Evolutionary conservation across 2,329 filamentous ascomycete species (phyloP).

Genomic region (Xylaria sp.): DNA sequence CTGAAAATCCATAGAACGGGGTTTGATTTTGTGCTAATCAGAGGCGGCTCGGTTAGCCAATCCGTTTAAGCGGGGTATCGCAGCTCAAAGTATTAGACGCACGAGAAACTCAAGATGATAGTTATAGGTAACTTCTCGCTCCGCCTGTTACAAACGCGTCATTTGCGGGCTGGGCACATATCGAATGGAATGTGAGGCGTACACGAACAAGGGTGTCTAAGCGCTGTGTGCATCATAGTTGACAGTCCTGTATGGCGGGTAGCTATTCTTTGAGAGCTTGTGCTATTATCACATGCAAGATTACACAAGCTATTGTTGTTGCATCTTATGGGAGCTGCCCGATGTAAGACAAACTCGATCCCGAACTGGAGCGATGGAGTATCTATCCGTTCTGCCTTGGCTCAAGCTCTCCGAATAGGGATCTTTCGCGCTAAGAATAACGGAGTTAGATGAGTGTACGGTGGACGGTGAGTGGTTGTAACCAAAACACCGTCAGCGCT

Average conservation of each 20-base stretch:
- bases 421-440: background rate
- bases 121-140: too few species aligned
- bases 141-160: background rate
- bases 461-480: background rate
- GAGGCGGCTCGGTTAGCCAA: constrained; percentile 5
- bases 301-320: background rate
- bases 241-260: background rate
- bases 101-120: background rate
- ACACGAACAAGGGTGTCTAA: background rate
- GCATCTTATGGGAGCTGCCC: background rate
- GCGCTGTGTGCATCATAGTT: background rate
- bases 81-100: background rate
- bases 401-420: background rate
- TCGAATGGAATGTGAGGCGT: background rate
- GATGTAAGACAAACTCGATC: constrained; percentile 8
- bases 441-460: background rate
- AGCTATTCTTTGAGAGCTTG: background rate
- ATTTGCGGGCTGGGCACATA: background rate
- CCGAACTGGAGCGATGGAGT: too few species aligned
- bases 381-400: background rate
- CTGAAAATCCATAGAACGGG: background rate
- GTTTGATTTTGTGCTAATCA: background rate
- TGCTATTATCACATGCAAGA: background rate
- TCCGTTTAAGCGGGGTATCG: background rate
- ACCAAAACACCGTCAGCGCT: background rate